These are phyloP conservation scores for Suillus decipiens DNA, from an alignment of 768 basidiomycete species.

Conservation along the genomic window DNA sequence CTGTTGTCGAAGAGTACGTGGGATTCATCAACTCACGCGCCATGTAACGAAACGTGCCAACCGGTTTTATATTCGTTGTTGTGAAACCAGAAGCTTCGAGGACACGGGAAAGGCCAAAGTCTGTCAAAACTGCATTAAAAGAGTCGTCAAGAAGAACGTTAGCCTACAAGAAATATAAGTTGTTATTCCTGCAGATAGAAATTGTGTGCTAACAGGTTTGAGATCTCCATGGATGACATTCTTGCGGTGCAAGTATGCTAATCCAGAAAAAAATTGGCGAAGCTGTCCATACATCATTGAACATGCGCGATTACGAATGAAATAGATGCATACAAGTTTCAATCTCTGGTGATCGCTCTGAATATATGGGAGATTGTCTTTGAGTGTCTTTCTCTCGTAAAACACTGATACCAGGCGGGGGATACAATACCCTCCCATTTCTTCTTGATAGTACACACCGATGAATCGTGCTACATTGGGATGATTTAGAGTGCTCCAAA, in stretches of 20 bases:
- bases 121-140: conserved; percentile 34
- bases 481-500: conserved; percentile 27
- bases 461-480: conserved; percentile 28
- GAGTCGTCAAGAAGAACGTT: conserved; percentile 39
- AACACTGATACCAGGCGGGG: conserved; percentile 30
- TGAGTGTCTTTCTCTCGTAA: conserved; percentile 26
- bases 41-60: conserved; percentile 43
- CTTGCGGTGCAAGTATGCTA: conserved; percentile 26
- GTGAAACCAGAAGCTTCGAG: conserved; percentile 39
- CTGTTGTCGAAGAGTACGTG: conserved; percentile 14
- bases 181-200: neutral
- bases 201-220: conserved; percentile 33
- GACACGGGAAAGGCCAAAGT: conserved; percentile 43
- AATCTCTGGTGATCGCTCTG: conserved; percentile 16
- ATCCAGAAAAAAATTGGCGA: conserved; percentile 23
- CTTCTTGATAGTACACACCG: conserved; percentile 19
- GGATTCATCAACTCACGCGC: conserved; percentile 35
- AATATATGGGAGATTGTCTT: conserved; percentile 18
- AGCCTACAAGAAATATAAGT: conserved; percentile 23
- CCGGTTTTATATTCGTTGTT: conserved; percentile 28
- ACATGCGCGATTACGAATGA: neutral
- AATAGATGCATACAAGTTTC: conserved; percentile 21
- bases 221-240: conserved; percentile 39
- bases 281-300: conserved; percentile 15
- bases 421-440: conserved; percentile 17